Evolutionary conservation across 2,329 filamentous ascomycete species (phyloP), one percentile per base, ranked within the genome.

Genomic region (Monosporascus sp.): DNA sequence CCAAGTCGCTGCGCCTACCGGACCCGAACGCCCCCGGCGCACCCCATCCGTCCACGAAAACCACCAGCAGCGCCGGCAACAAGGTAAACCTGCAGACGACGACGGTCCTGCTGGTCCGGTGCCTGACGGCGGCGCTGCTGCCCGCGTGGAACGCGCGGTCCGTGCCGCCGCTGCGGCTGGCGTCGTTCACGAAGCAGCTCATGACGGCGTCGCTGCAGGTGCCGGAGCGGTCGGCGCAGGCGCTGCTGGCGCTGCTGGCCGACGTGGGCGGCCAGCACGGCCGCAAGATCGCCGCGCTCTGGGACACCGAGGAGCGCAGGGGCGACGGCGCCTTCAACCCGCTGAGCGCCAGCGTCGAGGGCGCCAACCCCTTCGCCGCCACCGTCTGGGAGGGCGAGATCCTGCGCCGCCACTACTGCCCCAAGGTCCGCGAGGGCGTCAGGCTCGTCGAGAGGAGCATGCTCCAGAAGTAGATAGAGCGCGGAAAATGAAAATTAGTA

Each of bases 61-160:
- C 73, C 51, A 65, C 69, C 43, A 69, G 76, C 40, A 63, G 74
- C 27, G 77, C 75, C 64, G 54, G 49, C 48, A 85, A 84, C 68
- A 94, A 89, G 70, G 85, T 99, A 74, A 97, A 99, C 73, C 85
- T 97, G 52, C 89, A 96, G 66, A 99, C 94, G 0, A 96, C 92
- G 0, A 94, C 92, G 2, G 91, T 97, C 19, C 85, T 99, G 26
- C 84, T 99, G 51, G 81, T 97, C 56, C 88, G 92, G 58, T 94
- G 90, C 50, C 79, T 99, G 6, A 88, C 89, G 6, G 87, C 88
- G 2, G 83, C 92, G 35, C 84, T 99, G 20, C 78, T 96, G 0
- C 91, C 93, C 1, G 75, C 84, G 47, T 84, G 87, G 72, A 82
- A 88, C 70, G 78, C 90, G 63, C 81, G 88, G 65, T 79, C 87